These are phyloP conservation scores for Calonectria fujianensis DNA, from an alignment of 2,329 filamentous ascomycete genomes.

Conservation along the genomic window DNA sequence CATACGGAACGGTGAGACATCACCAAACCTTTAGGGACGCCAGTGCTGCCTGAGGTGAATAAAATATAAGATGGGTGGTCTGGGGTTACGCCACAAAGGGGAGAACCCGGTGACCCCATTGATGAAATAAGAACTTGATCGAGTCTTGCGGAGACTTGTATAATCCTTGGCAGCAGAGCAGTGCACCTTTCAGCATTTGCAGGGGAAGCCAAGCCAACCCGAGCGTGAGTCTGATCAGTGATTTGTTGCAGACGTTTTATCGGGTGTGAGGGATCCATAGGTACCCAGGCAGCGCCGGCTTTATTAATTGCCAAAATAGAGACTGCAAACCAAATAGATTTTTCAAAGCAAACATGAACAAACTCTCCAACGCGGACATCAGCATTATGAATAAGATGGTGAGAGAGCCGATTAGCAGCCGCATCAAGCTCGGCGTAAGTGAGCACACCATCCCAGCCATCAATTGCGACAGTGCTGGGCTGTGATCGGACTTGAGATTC, in stretches of 20 bases:
- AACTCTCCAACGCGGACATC: constrained; percentile 25
- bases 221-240: constrained; percentile 30
- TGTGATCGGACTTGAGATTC: constrained; percentile 26
- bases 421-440: constrained; percentile 46
- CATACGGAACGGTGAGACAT: constrained; percentile 47
- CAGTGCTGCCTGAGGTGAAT: constrained; percentile 53
- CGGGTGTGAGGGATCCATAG: constrained; percentile 62
- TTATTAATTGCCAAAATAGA: constrained; percentile 59
- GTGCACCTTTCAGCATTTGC: constrained; percentile 34
- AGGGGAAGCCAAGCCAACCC: constrained; percentile 32
- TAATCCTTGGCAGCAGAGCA: not conserved
- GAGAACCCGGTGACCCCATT: not conserved
- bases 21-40: constrained; percentile 50
- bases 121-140: not conserved
- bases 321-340: constrained; percentile 45
- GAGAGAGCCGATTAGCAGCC: constrained; percentile 18
- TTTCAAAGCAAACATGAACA: constrained; percentile 41
- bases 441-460: constrained; percentile 54
- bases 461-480: constrained; percentile 33
- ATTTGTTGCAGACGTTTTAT: constrained; percentile 44
- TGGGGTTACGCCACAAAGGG: not conserved
- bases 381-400: constrained; percentile 32
- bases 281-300: constrained; percentile 56
- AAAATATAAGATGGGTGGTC: constrained; percentile 43
- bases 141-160: not conserved